Evolutionary conservation across 1,139 yeast species (phyloP).

Genomic region (Geotrichum australiense): DNA sequence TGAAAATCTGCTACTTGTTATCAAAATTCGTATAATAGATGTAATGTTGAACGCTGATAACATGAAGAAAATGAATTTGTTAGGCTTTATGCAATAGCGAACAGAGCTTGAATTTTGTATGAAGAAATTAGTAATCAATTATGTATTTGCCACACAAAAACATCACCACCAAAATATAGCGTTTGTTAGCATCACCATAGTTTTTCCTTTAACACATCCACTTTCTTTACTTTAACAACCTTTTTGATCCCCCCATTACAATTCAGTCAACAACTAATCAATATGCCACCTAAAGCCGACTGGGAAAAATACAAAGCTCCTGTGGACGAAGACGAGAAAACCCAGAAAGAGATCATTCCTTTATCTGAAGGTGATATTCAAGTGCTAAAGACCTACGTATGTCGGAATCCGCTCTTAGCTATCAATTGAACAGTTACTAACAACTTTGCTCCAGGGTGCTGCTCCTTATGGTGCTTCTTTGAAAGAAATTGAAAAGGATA

Average conservation of each 20-base stretch:
- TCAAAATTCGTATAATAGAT: too few relatives aligned
- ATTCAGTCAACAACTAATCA: slow-evolving; percentile 2
- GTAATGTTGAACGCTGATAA: too few relatives aligned
- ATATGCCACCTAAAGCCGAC: slow-evolving; percentile 80
- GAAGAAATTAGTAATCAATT: background rate
- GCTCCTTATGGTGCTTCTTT: slow-evolving; percentile 87
- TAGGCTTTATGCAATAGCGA: background rate
- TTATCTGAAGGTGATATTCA: slow-evolving; percentile 95
- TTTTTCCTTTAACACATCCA: slow-evolving; percentile 62
- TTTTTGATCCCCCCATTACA: slow-evolving; percentile 30
- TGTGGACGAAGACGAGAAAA: slow-evolving; percentile 56
- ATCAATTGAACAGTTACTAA: background rate
- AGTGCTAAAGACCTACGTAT: slow-evolving; percentile 77
- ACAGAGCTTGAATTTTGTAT: too few relatives aligned
- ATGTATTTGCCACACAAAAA: slow-evolving; percentile 16
- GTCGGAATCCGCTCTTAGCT: slow-evolving; percentile 18
- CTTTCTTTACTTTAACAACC: slow-evolving; percentile 85
- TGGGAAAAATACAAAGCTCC: slow-evolving; percentile 97
- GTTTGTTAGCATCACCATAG: background rate
- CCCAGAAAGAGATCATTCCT: slow-evolving; percentile 70
- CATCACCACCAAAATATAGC: slow-evolving; percentile 14
- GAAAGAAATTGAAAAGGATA: slow-evolving; percentile 77
- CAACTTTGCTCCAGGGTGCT: slow-evolving; percentile 50
- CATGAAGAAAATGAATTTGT: background rate
- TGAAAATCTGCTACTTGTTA: background rate